Conservation (phyloP, 257 asterid genomes). For the Solanum piurae region DNA sequence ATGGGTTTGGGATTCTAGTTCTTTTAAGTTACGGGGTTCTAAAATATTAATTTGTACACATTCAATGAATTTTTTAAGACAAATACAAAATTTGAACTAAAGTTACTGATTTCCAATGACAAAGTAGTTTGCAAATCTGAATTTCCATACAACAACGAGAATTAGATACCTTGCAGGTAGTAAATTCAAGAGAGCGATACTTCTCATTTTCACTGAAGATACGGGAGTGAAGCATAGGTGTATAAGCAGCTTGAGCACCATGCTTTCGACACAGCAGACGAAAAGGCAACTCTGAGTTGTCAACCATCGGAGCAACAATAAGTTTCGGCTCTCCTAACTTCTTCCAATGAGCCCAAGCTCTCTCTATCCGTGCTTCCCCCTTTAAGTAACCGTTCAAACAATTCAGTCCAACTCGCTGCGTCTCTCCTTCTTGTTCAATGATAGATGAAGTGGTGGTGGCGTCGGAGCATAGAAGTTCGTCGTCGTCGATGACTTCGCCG, state of each 20-base stretch:
- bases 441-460: not conserved
- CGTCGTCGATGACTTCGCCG: constrained; percentile 19
- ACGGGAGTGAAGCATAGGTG: constrained; percentile 96
- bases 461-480: constrained; percentile 37
- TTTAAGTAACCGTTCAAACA: constrained; percentile 46
- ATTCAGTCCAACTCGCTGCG: constrained; percentile 8
- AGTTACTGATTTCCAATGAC: not conserved
- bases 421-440: constrained; percentile 4
- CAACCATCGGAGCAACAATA: constrained; percentile 94
- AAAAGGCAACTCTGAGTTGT: constrained; percentile 94
- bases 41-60: not conserved
- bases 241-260: constrained; percentile 95
- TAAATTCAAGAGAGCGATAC: constrained; percentile 75
- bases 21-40: not conserved
- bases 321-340: constrained; percentile 65
- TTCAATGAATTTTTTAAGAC: not conserved
- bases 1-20: not conserved
- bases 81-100: not conserved
- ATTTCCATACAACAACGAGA: not conserved
- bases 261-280: constrained; percentile 88
- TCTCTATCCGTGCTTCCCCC: constrained; percentile 63
- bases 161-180: constrained; percentile 49
- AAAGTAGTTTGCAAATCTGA: not conserved
- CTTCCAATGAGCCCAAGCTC: constrained; percentile 95
- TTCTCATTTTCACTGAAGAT: constrained; percentile 71